Conservation (phyloP, 441 rosid genomes). For the Croton laevigatus region DNA sequence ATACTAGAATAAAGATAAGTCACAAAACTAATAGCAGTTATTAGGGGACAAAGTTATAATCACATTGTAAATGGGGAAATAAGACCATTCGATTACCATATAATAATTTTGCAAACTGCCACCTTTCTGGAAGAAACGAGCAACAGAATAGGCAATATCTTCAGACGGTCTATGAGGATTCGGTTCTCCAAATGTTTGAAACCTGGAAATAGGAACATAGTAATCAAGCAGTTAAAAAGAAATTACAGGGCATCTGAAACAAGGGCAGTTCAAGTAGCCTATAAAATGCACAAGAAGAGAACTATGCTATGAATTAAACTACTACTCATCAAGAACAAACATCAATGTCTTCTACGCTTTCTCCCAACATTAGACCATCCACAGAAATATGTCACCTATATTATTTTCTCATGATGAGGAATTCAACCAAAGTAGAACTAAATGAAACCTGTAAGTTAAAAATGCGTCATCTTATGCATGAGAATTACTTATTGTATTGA, state of each 20-base stretch:
- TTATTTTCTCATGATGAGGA: too few species aligned
- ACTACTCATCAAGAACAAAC: neutral
- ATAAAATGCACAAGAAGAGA: neutral
- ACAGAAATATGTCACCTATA: too few species aligned
- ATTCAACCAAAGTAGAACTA: too few species aligned
- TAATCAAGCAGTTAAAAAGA: slow-evolving; percentile 1
- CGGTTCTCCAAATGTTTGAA: slow-evolving; percentile 82
- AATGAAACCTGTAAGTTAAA: too few species aligned
- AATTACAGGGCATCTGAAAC: slow-evolving; percentile 1
- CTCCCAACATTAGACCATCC: too few species aligned
- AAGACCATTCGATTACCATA: slow-evolving; percentile 54
- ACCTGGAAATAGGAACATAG: slow-evolving; percentile 44
- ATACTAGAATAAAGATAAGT: slow-evolving; percentile 43
- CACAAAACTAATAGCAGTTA: neutral
- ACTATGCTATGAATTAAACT: neutral
- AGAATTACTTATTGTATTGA: too few species aligned
- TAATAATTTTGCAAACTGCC: slow-evolving; percentile 88
- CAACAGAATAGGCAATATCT: slow-evolving; percentile 85
- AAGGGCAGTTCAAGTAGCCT: neutral
- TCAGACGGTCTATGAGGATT: slow-evolving; percentile 93
- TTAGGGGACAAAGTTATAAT: neutral
- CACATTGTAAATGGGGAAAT: neutral
- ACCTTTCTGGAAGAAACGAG: slow-evolving; percentile 92
- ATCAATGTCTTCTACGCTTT: too few species aligned
- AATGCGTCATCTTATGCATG: too few species aligned